Percentiles rank a stretch among this genome's conserved stretches.
Evolutionary conservation across 768 basidiomycete species (phyloP).

Genomic region (Pleurotus pulmonarius): DNA sequence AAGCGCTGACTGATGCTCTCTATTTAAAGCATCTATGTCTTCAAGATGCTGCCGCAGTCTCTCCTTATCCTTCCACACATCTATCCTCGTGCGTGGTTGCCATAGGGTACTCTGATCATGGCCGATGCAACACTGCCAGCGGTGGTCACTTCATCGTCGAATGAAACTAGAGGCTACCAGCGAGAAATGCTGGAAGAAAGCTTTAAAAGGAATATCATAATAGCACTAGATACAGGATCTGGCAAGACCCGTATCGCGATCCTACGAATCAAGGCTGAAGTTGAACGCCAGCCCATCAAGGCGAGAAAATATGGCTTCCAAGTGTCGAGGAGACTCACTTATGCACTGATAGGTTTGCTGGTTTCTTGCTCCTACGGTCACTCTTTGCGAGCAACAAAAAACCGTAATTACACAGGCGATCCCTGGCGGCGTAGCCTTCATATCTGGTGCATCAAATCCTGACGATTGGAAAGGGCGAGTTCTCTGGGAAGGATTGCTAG

Average conservation of each 20-base stretch:
- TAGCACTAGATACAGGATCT: constrained; percentile 76
- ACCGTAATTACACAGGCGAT: constrained; percentile 52
- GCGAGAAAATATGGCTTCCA: constrained; percentile 28
- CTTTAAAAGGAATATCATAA: constrained; percentile 60
- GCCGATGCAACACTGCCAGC: no score
- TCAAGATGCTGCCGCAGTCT: no score
- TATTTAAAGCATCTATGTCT: no score
- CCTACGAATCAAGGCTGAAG: constrained; percentile 65
- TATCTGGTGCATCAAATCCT: constrained; percentile 71
- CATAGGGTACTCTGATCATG: no score
- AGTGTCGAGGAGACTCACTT: background rate
- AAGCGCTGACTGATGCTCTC: no score
- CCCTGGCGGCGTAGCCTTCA: constrained; percentile 60
- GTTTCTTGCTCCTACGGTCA: constrained; percentile 79
- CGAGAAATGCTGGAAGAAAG: constrained; percentile 79
- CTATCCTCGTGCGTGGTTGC: no score
- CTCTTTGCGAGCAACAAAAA: constrained; percentile 69
- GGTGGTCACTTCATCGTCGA: no score
- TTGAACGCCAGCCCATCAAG: constrained; percentile 57
- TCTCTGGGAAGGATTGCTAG: constrained; percentile 59
- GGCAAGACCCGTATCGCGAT: constrained; percentile 81
- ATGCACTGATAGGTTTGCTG: constrained; percentile 53
- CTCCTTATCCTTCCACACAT: no score
- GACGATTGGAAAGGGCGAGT: constrained; percentile 67
- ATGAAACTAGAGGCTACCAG: constrained; percentile 56